Base-by-base conservation (phyloP, 805 yeast genomes). In the Tetrapisispora namnaoensis region DNA sequence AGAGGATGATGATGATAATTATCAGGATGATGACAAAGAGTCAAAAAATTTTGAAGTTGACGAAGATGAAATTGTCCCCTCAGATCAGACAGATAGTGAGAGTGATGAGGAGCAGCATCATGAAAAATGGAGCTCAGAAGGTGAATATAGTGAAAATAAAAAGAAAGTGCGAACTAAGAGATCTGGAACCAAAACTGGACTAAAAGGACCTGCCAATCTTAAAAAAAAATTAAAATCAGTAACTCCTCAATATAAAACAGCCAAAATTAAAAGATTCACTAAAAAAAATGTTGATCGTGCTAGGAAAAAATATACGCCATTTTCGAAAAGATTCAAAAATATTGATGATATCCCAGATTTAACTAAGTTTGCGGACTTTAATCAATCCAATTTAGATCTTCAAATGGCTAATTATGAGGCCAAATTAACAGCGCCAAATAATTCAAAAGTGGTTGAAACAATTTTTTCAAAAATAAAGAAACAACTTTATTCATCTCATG, bases 401-500 rank as follows among this genome's bases (percentile, higher is more conserved):
- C 53, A 54, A 51, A 44, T 52, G 17, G 49, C 55, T 2, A 57
- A 57, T 11, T 44, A 63, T 27, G 65, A 63, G 48, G 53, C 57
- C 27, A 58, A 54, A 48, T 40, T 70, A 16, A 66, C 67, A 40
- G 74, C 78, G 0, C 72, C 71, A 35, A 63, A 68, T 44, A 61
- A 65, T 30, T 61, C 72, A 37, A 72, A 59, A 21, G 55, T 59
- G 16, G 63, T 61, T 4, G 68, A 65, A 41, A 65, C 68, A 4
- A 61, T 64, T 44, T 65, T 61, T 46, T 63, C 70, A 0, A 65
- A 59, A 46, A 62, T 63, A 4, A 63, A 65, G 39, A 60, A 61
- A 62, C 57, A 62, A 56, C 56, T 58, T 62, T 71, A 60, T 57
- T 77, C 54, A 69, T 75, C 62, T 57, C 78, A 40, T 66, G 78